Base-by-base conservation (phyloP, 345 rosid species). In the Draba incana region DNA sequence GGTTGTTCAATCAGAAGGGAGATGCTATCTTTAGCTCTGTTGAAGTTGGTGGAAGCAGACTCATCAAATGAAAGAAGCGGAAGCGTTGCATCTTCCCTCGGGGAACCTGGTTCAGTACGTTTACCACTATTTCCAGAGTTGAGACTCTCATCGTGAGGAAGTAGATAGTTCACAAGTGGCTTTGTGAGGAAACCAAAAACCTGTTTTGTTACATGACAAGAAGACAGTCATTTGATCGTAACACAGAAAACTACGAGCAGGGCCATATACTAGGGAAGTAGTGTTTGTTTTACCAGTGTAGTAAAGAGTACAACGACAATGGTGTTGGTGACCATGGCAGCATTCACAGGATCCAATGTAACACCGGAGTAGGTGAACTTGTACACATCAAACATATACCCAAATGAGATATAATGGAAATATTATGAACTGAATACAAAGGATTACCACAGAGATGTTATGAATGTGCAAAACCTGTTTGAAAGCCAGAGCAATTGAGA, bases 401-500 rank as follows among this genome's bases (percentile, higher is more conserved):
- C 2, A 58, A 14, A 50, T 59, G 55, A 76, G 61, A 57, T 57
- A 44, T 58, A 72, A 33, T 5, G 55, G 15, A 54, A 24, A 28
- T 8, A 20, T 64, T 4, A 54, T 23, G 4, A 38, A 41, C 49
- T 11, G 1, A 54, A 15, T 24, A 38, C 4, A 12, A 50, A 57
- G 38, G 16, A 57, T 11, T 49, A 16, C 12, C 8, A 3, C 37
- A 42, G 60, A 49, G 15, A 62, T 25, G 1, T 3, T 49, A 9
- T 47, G 52, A 57, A 64, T 39, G 11, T 23, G 68, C 1, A 55
- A 71, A 63, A 92, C 98, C 96, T 90, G 97, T 61, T 90, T 85
- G 74, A 88, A 90, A 77, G 97, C 97, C 70, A 90, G 77, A 57
- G 97, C 98, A 59, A 93, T 84, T 6, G 98, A 92, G 42, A 90